Base-by-base conservation (phyloP, 371 early-diverging fungal species). In the Apophysomyces ossiformis region DNA sequence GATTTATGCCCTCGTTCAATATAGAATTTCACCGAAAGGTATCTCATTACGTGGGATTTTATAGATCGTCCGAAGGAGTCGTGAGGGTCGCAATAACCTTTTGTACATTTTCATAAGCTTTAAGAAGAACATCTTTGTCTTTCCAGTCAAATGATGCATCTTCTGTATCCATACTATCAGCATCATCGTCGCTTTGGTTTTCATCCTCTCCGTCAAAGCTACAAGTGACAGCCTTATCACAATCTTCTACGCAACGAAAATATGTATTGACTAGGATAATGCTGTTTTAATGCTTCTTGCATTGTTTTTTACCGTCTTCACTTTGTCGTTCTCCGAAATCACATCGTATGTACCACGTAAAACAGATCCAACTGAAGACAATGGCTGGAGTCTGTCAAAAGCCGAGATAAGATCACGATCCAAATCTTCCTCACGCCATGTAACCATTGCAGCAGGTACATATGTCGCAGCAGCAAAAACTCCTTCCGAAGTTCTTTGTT, bases 61-160 rank as follows among this genome's bases (percentile, higher is more conserved):
- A 4, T 5, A 7, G 18, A 46, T 46, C 1, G 47, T 16, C 5
- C n/a, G 47, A 11, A 6, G 1, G 12, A 46, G 8, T n/a, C 4
- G 5, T n/a, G n/a, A 46, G 5, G 3, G 47, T 46, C 47, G 9
- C 47, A 46, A 46, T 46, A 46, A 46, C 5, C 18, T 12, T 16
- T 16, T 16, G 47, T 2, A 46, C n/a, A 46, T 46, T 5, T 46
- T 46, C 47, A 46, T 46, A 16, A n/a, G 47, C 2, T 46, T 46
- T 46, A 46, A 46, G 47, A 46, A 46, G 47, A 8, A 7, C 7
- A 16, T 46, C 47, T 16, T 46, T 16, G 1, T 46, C n/a, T 46
- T 46, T 46, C 47, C 47, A 46, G n/a, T 46, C 7, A 46, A 46
- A 46, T n/a, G n/a, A 46, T 46, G 47, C 1, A n/a, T 46, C n/a